phyloP scores from a whole-genome alignment of 2,329 filamentous ascomycete species.

The Stachybotrys echinatus region DNA sequence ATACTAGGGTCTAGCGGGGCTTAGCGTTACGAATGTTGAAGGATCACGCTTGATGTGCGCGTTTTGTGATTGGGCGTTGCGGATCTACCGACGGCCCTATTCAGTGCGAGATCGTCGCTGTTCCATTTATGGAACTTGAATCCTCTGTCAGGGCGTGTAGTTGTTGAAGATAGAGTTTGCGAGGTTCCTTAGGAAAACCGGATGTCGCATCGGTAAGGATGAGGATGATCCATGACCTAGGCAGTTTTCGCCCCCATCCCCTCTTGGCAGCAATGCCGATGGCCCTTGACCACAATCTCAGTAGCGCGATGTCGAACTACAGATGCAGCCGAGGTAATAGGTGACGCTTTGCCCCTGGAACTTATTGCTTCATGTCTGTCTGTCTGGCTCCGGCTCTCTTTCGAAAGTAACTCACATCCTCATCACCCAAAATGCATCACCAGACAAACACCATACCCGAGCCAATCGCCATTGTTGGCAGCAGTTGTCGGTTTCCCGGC shows the following conservation, averaged over 20 bases:
- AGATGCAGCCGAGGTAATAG: neutral
- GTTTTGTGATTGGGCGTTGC: neutral
- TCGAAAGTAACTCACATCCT: neutral
- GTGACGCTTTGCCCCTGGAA: neutral
- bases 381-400: neutral
- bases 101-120: neutral
- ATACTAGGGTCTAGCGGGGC: too few relatives aligned
- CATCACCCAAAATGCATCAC: neutral
- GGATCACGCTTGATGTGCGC: neutral
- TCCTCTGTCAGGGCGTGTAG: too few relatives aligned
- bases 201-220: neutral
- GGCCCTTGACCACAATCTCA: neutral
- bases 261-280: neutral
- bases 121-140: neutral
- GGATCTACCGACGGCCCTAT: neutral
- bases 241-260: neutral
- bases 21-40: too few relatives aligned
- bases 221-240: neutral
- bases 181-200: too few relatives aligned
- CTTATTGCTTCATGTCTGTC: neutral
- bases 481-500: constrained; percentile 31
- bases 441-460: constrained; percentile 10
- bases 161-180: too few relatives aligned
- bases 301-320: neutral
- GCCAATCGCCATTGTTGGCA: constrained; percentile 35